Percentiles rank a stretch among this genome's conserved stretches.
Conservation (phyloP, 495 filamentous ascomycete genomes). For the Neohortaea acidophila region DNA sequence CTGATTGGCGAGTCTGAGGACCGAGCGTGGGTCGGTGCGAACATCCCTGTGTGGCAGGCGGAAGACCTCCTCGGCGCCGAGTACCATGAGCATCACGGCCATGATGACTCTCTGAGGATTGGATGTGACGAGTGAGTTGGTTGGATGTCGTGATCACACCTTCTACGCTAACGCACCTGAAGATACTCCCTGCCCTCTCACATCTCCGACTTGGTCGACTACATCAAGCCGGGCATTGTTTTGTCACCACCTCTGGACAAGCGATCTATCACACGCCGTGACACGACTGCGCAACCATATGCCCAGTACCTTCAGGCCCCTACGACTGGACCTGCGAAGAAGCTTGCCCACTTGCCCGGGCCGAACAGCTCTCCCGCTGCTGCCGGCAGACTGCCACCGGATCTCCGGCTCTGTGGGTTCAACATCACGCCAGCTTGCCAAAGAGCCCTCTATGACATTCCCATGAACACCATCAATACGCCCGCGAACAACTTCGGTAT, state of each 20-base stretch:
- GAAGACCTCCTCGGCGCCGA: constrained; percentile 17
- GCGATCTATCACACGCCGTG: constrained; percentile 8
- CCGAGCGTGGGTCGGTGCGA: too few relatives aligned
- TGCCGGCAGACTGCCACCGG: too few relatives aligned
- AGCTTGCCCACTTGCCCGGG: constrained; percentile 9
- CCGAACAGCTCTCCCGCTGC: too few relatives aligned
- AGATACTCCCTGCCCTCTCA: constrained; percentile 20
- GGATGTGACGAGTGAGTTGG: constrained; percentile 16
- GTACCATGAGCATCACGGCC: constrained; percentile 17
- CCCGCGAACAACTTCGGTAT: constrained; percentile 39
- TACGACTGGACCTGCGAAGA: constrained; percentile 12
- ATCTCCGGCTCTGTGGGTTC: constrained; percentile 28
- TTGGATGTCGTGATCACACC: too few relatives aligned
- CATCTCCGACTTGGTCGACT: constrained; percentile 24
- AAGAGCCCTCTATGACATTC: constrained; percentile 39
- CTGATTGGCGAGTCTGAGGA: constrained; percentile 16
- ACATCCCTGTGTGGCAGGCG: too few relatives aligned
- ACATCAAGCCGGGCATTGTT: constrained; percentile 25
- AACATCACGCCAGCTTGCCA: constrained; percentile 41
- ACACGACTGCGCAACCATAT: background rate
- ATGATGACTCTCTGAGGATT: constrained; percentile 10
- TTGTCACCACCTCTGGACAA: constrained; percentile 14
- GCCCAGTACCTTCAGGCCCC: constrained; percentile 14
- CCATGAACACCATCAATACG: constrained; percentile 25
- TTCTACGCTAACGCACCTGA: too few relatives aligned